Base-by-base conservation (phyloP, 2,329 filamentous ascomycete genomes). In the Drechslerella stenobrocha region DNA sequence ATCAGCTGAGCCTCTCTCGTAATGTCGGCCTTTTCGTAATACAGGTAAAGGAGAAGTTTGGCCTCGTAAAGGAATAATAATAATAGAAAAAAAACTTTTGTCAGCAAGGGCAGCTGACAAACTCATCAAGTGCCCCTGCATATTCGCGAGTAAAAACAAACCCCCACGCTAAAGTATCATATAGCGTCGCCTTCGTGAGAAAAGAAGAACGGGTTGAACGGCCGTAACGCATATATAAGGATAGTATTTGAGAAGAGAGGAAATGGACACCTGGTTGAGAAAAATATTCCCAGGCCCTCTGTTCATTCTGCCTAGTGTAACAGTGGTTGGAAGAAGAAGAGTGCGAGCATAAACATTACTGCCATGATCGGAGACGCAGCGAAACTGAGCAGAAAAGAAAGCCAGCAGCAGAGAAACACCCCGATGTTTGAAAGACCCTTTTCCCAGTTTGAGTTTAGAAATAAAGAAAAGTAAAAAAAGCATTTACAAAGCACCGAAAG, bases 371-470 rank as follows among this genome's bases (percentile, higher is more conserved):
- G 47, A 66, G 55, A 59, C 53, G 55, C 42, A 32, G 22, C 37
- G 28, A 4, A 42, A 42, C n/a, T 35, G 46, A 52, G 40, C 34
- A 46, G 28, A 26, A 35, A 35, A 8, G 15, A 35, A 30, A 32
- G 30, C 50, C 44, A 18, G 28, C 22, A 35, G 42, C 44, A 15
- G 22, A 58, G 42, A 42, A 56, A 67, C 63, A 67, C 63, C 63
- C 63, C 63, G 55, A 56, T 51, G 53, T 32, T 60, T 24, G 32
- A 45, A 55, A 52, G 37, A 44, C 60, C 63, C 63, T 60, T 67
- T 67, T 67, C 63, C 63, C 63, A 67, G 56, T 66, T 67, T 52
- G 52, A 47, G 52, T 44, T 45, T 51, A 55, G 13, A 53, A 50
- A 58, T 35, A 59, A 34, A 59, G 20, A 34, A 35, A 24, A 55